phyloP scores from a whole-genome alignment of 164 flowering plant species.

The Echeveria elegans region DNA sequence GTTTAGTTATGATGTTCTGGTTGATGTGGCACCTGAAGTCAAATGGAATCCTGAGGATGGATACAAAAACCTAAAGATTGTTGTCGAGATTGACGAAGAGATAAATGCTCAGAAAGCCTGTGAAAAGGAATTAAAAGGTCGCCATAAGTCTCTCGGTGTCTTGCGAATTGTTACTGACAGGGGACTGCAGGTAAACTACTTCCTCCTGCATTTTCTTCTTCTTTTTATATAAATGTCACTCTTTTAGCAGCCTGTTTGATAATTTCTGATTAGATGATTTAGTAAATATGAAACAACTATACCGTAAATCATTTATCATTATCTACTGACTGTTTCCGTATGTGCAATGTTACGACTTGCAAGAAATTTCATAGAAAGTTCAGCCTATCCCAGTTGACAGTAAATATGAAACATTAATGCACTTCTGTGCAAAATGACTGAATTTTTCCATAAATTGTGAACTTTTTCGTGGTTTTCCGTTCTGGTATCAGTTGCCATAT shows the following conservation, averaged over 20 bases:
- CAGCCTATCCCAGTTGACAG: too few species aligned
- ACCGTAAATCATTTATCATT: too few species aligned
- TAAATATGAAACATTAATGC: too few species aligned
- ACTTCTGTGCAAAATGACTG: too few species aligned
- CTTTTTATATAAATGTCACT: background rate
- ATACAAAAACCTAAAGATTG: slow-evolving; percentile 74
- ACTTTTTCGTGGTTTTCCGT: background rate
- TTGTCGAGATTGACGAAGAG: slow-evolving; percentile 74
- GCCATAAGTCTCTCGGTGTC: slow-evolving; percentile 63
- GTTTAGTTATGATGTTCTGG: slow-evolving; percentile 69
- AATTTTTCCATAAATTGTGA: background rate
- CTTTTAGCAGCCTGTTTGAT: background rate
- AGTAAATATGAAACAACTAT: too few species aligned
- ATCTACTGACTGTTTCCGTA: too few species aligned
- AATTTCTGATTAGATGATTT: too few species aligned
- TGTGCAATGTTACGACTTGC: too few species aligned
- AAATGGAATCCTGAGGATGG: slow-evolving; percentile 79
- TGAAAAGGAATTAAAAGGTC: slow-evolving; percentile 62
- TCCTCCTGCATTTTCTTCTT: background rate
- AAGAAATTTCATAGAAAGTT: too few species aligned
- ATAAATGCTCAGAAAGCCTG: slow-evolving; percentile 64
- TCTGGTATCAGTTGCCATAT: background rate
- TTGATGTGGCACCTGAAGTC: slow-evolving; percentile 84
- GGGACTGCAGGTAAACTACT: slow-evolving; percentile 59
- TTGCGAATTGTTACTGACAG: slow-evolving; percentile 68